Percentiles rank a stretch among this genome's conserved stretches.
phyloP scores from a whole-genome alignment of 2,329 filamentous ascomycete genomes.

The Orbilia javanica region DNA sequence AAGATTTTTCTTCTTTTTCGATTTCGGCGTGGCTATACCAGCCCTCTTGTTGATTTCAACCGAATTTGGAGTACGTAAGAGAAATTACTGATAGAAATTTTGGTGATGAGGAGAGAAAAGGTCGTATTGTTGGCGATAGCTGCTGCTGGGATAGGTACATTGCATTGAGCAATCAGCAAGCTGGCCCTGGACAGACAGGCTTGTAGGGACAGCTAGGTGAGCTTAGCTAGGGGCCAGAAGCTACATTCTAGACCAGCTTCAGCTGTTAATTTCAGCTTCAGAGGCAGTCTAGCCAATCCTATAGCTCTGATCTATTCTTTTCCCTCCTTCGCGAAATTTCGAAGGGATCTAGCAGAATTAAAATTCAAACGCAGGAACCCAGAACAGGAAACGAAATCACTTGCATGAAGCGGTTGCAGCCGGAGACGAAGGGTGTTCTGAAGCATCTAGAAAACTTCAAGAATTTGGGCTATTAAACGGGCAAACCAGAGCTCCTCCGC shows the following conservation, averaged over 20 bases:
- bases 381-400: slow-evolving; percentile 42
- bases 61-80: slow-evolving; percentile 26
- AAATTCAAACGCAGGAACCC: slow-evolving; percentile 55
- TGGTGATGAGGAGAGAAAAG: neutral
- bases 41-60: slow-evolving; percentile 11
- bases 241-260: neutral
- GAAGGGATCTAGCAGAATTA: slow-evolving; percentile 17
- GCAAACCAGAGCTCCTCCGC: slow-evolving; percentile 39
- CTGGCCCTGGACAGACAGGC: neutral
- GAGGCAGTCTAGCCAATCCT: slow-evolving; percentile 2
- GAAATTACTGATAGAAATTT: slow-evolving; percentile 8
- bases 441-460: slow-evolving; percentile 22
- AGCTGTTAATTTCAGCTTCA: slow-evolving; percentile 5
- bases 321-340: slow-evolving; percentile 17
- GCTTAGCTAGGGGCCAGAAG: slow-evolving; percentile 1
- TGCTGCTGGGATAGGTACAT: neutral
- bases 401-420: slow-evolving; percentile 48
- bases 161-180: slow-evolving; percentile 14
- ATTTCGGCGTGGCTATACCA: neutral
- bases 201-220: neutral
- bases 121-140: neutral
- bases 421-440: slow-evolving; percentile 37
- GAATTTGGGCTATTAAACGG: slow-evolving; percentile 3
- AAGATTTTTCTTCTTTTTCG: too few species aligned
- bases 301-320: slow-evolving; percentile 17